A percentile compares a stretch with the other conserved stretches of the same genome.
These are phyloP conservation scores for Cryptococcus sp. DNA, from an alignment of 1,284 basidiomycete species.

Conservation along the genomic window DNA sequence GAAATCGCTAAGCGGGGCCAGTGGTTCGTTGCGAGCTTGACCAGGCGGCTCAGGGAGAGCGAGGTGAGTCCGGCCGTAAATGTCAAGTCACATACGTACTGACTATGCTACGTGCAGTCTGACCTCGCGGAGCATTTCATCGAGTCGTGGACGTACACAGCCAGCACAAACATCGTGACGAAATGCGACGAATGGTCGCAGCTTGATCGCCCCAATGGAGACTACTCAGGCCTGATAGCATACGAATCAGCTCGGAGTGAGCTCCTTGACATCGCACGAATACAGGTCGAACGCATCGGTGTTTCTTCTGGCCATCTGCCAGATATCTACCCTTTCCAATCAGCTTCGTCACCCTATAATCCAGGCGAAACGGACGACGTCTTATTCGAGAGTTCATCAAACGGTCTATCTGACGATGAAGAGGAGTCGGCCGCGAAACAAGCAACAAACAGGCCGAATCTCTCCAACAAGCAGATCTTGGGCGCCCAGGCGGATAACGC, in stretches of 20 bases:
- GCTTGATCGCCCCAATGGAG: slow-evolving; percentile 50
- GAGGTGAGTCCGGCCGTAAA: slow-evolving; percentile 60
- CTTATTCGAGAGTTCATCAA: slow-evolving; percentile 37
- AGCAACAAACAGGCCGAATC: slow-evolving; percentile 36
- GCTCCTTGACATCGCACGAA: slow-evolving; percentile 48
- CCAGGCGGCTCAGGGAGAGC: slow-evolving; percentile 62
- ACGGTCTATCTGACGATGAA: slow-evolving; percentile 24
- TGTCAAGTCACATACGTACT: slow-evolving; percentile 23
- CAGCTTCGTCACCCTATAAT: slow-evolving; percentile 11
- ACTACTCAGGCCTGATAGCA: slow-evolving; percentile 61
- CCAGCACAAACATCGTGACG: slow-evolving; percentile 81
- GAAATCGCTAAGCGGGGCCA: slow-evolving; percentile 70
- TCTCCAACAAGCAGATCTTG: slow-evolving; percentile 68
- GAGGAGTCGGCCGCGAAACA: slow-evolving; percentile 6
- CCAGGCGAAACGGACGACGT: slow-evolving; percentile 30
- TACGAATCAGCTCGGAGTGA: slow-evolving; percentile 50
- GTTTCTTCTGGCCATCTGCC: slow-evolving; percentile 43
- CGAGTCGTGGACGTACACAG: slow-evolving; percentile 92
- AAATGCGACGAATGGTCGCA: slow-evolving; percentile 76
- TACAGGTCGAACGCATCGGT: slow-evolving; percentile 51
- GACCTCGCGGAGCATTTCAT: slow-evolving; percentile 77
- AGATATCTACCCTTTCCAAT: slow-evolving; percentile 41
- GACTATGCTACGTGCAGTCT: slow-evolving; percentile 54
- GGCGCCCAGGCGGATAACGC: slow-evolving; percentile 63
- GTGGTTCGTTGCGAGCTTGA: slow-evolving; percentile 49